Percentiles rank a stretch among this genome's conserved stretches.
Conservation (phyloP, 2,329 filamentous ascomycete genomes). For the Fusarium solani-melongenae region DNA sequence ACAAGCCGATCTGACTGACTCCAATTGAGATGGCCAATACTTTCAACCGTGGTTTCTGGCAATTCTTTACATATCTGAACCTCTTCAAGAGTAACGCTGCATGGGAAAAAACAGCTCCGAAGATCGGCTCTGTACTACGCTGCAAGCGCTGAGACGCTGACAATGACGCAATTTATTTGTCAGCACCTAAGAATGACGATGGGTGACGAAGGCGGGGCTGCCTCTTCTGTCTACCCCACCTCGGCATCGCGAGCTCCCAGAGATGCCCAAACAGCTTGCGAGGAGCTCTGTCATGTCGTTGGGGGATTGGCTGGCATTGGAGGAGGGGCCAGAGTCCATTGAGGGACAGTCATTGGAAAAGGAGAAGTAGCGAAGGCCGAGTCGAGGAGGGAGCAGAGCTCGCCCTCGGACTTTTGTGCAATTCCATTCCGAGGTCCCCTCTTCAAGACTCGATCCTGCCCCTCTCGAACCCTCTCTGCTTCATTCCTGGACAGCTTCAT, state of each 20-base stretch:
- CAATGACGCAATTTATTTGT: slow-evolving; percentile 45
- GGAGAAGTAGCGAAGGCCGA: slow-evolving; percentile 4
- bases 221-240: slow-evolving; percentile 30
- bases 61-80: not conserved
- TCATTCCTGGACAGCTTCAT: slow-evolving; percentile 33
- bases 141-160: not conserved
- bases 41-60: not conserved
- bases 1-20: not conserved
- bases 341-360: not conserved
- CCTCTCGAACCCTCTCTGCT: slow-evolving; percentile 39
- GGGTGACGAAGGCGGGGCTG: slow-evolving; percentile 36
- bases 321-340: not conserved
- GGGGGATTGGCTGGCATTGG: slow-evolving; percentile 27
- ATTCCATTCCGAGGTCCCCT: not conserved
- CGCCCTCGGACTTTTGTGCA: slow-evolving; percentile 37
- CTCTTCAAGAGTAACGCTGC: not conserved
- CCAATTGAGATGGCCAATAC: not conserved
- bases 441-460: not conserved
- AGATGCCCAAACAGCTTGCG: slow-evolving; percentile 27
- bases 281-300: slow-evolving; percentile 14
- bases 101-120: slow-evolving; percentile 25
- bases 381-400: slow-evolving; percentile 19
- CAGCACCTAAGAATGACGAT: slow-evolving; percentile 42
- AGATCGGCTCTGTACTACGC: slow-evolving; percentile 20
- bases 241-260: slow-evolving; percentile 18